Percentiles rank a stretch among this genome's conserved stretches.
Evolutionary conservation across 2,329 filamentous ascomycete species (phyloP).

Genomic region (Plenodomus lindquistii): DNA sequence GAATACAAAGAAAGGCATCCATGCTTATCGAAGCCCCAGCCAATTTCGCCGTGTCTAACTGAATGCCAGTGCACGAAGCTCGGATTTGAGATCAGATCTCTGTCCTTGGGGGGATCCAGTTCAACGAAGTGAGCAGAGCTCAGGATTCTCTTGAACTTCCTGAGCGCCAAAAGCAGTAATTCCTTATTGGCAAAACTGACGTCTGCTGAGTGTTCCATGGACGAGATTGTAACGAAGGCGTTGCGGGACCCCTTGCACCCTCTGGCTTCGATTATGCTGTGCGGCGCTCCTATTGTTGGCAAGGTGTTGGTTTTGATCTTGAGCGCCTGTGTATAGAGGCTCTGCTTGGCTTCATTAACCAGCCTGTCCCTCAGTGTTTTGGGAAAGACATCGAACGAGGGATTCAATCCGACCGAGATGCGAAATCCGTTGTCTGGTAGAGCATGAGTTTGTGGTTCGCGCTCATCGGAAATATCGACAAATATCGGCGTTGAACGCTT

Average conservation of each 20-base stretch:
- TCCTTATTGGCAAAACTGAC: not conserved
- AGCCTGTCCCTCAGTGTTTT: not conserved
- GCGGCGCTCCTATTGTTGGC: not conserved
- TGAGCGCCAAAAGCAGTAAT: not conserved
- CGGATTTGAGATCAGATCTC: not conserved
- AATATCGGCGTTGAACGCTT: not conserved
- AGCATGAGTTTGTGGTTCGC: too few relatives aligned
- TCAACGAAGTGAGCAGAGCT: not conserved
- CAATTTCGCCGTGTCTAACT: constrained; percentile 5
- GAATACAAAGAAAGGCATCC: constrained; percentile 6
- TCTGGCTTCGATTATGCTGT: not conserved
- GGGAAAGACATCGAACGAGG: not conserved
- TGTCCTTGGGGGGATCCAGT: not conserved
- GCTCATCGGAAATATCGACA: not conserved
- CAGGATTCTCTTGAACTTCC: not conserved
- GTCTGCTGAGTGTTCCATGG: not conserved
- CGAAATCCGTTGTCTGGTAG: not conserved
- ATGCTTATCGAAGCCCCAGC: constrained; percentile 8
- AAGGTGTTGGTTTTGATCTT: not conserved
- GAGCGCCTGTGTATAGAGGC: not conserved
- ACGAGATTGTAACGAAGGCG: not conserved
- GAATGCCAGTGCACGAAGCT: constrained; percentile 2
- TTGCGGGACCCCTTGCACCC: not conserved
- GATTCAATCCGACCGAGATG: not conserved
- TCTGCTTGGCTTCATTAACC: not conserved